These are phyloP conservation scores for Candida qinlingensis DNA, from an alignment of 805 yeast species.

Conservation along the genomic window DNA sequence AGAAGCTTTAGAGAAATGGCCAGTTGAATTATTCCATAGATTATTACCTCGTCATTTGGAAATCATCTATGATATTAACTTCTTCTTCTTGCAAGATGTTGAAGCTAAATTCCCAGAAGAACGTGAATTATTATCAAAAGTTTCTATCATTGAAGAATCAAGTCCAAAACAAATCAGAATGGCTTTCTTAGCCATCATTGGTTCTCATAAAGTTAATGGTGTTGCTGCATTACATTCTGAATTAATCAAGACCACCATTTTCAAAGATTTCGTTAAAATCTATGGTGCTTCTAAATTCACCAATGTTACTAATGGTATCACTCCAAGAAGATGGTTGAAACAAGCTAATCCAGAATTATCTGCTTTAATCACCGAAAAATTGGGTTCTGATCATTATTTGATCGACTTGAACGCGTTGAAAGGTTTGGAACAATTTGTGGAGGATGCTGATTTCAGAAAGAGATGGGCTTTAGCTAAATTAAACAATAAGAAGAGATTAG, in stretches of 20 bases:
- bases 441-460: conserved; percentile 61
- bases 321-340: conserved; percentile 94
- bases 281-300: conserved; percentile 82
- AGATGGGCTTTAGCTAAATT: conserved; percentile 70
- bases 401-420: conserved; percentile 64
- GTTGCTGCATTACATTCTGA: conserved; percentile 95
- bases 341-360: conserved; percentile 87
- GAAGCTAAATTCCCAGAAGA: conserved; percentile 75
- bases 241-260: conserved; percentile 81
- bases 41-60: conserved; percentile 88
- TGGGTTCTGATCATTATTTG: conserved; percentile 66
- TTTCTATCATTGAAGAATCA: conserved; percentile 82
- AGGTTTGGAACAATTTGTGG: conserved; percentile 56
- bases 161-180: conserved; percentile 79
- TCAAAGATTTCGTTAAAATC: conserved; percentile 80
- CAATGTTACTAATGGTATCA: conserved; percentile 91
- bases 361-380: conserved; percentile 62
- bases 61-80: conserved; percentile 81
- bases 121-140: conserved; percentile 52
- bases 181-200: conserved; percentile 89
- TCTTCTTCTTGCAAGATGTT: conserved; percentile 69
- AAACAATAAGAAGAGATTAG: conserved; percentile 62
- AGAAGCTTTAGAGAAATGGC: conserved; percentile 96
- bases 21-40: conserved; percentile 71
- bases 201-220: conserved; percentile 91